Percentiles rank a stretch among this genome's conserved stretches.
Conservation (phyloP, 345 rosid genomes). For the Physaria fendleri region DNA sequence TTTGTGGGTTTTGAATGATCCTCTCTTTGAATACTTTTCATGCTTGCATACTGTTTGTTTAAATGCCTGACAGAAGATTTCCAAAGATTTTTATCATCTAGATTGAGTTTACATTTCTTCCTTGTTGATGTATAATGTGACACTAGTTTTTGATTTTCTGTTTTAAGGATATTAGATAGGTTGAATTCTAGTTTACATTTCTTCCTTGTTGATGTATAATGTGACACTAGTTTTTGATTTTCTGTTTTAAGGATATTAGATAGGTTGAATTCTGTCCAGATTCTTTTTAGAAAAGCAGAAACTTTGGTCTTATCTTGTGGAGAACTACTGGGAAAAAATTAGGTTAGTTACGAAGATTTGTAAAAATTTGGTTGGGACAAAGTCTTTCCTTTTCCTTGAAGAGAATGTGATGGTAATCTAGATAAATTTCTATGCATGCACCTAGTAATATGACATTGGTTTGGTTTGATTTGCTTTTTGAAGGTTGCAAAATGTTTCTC, state of each 20-base stretch:
- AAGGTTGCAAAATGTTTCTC: conserved; percentile 52
- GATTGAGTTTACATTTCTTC: not conserved
- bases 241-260: not conserved
- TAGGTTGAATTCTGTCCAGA: not conserved
- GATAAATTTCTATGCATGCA: not conserved
- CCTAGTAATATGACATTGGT: not conserved
- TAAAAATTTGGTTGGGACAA: too few species aligned
- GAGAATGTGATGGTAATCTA: not conserved
- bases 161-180: not conserved
- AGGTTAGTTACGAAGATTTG: not conserved
- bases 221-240: not conserved
- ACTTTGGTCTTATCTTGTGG: not conserved
- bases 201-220: not conserved
- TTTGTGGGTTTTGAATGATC: too few species aligned
- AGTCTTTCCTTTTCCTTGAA: too few species aligned
- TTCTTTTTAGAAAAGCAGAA: not conserved
- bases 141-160: not conserved
- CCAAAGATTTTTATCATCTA: not conserved
- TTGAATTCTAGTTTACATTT: not conserved
- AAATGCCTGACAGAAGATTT: conserved; percentile 9
- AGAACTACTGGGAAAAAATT: not conserved
- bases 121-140: not conserved
- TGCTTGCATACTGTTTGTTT: conserved; percentile 9
- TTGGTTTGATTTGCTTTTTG: not conserved
- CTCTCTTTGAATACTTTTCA: too few species aligned